Evolutionary conservation across 2,329 filamentous ascomycete genomes (phyloP).

Genomic region (Nemania diffusa): DNA sequence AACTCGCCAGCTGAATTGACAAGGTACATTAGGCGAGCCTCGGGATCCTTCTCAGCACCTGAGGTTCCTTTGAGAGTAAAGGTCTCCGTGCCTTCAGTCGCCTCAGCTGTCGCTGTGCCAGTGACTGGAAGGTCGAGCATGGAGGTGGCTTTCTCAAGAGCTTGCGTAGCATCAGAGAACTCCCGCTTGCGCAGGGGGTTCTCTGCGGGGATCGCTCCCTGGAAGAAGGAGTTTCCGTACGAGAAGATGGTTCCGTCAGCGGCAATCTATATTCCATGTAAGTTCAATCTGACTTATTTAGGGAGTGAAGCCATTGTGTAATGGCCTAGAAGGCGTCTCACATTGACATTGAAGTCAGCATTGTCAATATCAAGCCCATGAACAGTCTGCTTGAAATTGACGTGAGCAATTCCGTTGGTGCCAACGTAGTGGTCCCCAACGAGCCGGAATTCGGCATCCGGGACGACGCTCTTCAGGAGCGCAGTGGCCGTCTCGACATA

Average conservation of each 20-base stretch:
- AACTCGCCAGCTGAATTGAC: conserved; percentile 59
- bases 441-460: conserved; percentile 59
- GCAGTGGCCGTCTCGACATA: conserved; percentile 58
- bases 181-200: conserved; percentile 54
- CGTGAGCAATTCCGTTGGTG: conserved; percentile 65
- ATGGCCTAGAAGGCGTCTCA: conserved; percentile 49
- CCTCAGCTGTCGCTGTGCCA: conserved; percentile 54
- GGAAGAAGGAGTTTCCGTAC: conserved; percentile 61
- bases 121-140: conserved; percentile 55
- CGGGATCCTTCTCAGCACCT: conserved; percentile 62
- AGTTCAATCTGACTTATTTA: conserved; percentile 19
- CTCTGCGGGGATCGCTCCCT: conserved; percentile 55
- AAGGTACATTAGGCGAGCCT: conserved; percentile 66
- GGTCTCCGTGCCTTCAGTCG: conserved; percentile 51
- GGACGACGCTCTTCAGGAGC: conserved; percentile 54
- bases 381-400: conserved; percentile 68
- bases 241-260: conserved; percentile 66
- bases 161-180: conserved; percentile 56
- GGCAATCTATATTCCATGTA: conserved; percentile 53
- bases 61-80: conserved; percentile 60
- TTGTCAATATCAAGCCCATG: conserved; percentile 70
- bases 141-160: conserved; percentile 54
- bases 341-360: conserved; percentile 69
- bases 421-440: conserved; percentile 64
- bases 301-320: not conserved